Conservation (phyloP, 768 basidiomycete species). For the Russula earlei region DNA sequence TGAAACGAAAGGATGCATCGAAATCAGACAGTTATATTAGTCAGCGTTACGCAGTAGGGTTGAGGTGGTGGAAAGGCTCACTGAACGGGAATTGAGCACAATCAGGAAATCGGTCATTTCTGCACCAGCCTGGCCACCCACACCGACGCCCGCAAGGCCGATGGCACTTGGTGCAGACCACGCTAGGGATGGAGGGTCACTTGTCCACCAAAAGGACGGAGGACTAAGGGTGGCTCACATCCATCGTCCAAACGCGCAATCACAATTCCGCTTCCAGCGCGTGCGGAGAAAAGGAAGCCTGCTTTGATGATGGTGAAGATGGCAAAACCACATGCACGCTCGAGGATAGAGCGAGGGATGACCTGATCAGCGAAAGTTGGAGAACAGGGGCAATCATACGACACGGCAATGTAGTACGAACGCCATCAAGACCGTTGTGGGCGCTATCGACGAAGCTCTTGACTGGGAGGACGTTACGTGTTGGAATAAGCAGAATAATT, state of each 20-base stretch:
- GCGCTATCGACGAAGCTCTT: conserved; percentile 72
- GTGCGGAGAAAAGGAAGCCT: conserved; percentile 57
- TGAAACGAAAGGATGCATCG: background rate
- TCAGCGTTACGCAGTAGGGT: conserved; percentile 1
- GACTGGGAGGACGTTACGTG: conserved; percentile 36
- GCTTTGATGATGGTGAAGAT: conserved; percentile 82
- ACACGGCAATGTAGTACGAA: conserved; percentile 24
- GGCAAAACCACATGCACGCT: conserved; percentile 69
- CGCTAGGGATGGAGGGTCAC: conserved; percentile 33
- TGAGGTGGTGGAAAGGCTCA: conserved; percentile 30
- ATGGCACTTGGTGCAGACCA: conserved; percentile 97
- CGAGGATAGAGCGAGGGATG: conserved; percentile 45
- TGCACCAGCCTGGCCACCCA: conserved; percentile 76
- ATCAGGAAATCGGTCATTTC: conserved; percentile 89
- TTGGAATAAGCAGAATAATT: background rate
- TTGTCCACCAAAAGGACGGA: background rate
- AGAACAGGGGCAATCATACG: background rate
- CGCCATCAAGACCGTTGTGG: conserved; percentile 81
- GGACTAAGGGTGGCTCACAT: conserved; percentile 39
- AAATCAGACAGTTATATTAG: background rate
- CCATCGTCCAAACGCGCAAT: conserved; percentile 79
- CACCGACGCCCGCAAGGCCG: conserved; percentile 81
- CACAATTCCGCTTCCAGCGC: conserved; percentile 81
- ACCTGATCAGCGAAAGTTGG: conserved; percentile 30
- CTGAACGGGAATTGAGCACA: conserved; percentile 75